Evolutionary conservation across 805 yeast genomes (phyloP).

Genomic region (Lipomyces yamadae): DNA sequence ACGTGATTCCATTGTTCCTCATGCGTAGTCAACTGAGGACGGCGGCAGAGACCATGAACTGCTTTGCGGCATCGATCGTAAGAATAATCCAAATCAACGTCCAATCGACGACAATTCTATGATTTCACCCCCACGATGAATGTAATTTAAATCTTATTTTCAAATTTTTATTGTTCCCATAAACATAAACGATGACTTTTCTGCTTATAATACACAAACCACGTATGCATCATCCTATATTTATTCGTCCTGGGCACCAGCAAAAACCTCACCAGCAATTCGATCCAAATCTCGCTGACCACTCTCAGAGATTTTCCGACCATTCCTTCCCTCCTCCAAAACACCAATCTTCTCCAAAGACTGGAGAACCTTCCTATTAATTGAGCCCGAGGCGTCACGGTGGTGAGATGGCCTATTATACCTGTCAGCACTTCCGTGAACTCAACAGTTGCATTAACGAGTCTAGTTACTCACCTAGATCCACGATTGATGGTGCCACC

Average conservation of each 20-base stretch:
- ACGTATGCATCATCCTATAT: conserved; percentile 1
- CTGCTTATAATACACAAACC: conserved; percentile 3
- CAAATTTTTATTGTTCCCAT: conserved; percentile 29
- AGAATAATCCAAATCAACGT: background rate
- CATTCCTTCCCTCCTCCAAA: conserved; percentile 95
- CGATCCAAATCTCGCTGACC: conserved; percentile 99
- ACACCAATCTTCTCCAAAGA: conserved; percentile 98
- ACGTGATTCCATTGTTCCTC: no score
- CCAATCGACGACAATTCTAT: background rate
- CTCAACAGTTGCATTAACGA: background rate
- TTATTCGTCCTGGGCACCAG: conserved; percentile 34
- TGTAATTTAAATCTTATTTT: conserved; percentile 11
- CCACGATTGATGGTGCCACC: conserved; percentile 99
- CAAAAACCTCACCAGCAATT: conserved; percentile 44
- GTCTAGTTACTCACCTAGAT: conserved; percentile 56
- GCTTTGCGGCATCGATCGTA: background rate
- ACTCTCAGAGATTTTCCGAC: conserved; percentile 98
- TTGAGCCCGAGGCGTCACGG: conserved; percentile 98
- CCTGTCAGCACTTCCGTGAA: background rate
- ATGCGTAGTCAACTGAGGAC: no score
- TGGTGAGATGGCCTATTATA: conserved; percentile 80
- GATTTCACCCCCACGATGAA: background rate
- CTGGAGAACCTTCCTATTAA: conserved; percentile 98
- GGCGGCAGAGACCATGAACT: no score
- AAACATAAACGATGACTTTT: conserved; percentile 21